These are phyloP conservation scores for Trametes meyenii DNA, from an alignment of 768 basidiomycete species.

Conservation along the genomic window DNA sequence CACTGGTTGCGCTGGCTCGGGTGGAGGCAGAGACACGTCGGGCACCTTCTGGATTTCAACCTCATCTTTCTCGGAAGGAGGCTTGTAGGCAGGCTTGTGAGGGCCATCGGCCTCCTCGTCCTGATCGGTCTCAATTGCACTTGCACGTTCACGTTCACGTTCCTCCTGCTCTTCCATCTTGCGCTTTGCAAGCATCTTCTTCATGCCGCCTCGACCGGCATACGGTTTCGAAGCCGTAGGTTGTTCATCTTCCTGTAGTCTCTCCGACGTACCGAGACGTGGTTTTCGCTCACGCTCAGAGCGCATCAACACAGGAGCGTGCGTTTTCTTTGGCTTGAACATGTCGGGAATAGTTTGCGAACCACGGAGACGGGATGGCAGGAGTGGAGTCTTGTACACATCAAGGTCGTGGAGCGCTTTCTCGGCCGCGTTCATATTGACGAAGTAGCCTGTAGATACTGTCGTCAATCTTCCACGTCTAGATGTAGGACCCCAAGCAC, in stretches of 20 bases:
- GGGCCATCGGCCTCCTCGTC: slow-evolving; percentile 36
- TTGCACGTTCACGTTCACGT: slow-evolving; percentile 36
- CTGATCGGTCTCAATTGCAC: slow-evolving; percentile 35
- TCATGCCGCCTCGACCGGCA: slow-evolving; percentile 77
- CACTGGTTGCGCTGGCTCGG: slow-evolving; percentile 27
- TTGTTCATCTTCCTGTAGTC: slow-evolving; percentile 36
- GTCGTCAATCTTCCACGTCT: background rate
- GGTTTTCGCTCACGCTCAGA: slow-evolving; percentile 54
- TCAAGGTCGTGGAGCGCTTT: slow-evolving; percentile 72
- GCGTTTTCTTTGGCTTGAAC: slow-evolving; percentile 55
- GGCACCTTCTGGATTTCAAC: slow-evolving; percentile 27
- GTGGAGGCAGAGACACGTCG: slow-evolving; percentile 25
- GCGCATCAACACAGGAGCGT: slow-evolving; percentile 58
- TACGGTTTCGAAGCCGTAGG: slow-evolving; percentile 72
- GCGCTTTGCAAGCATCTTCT: slow-evolving; percentile 69
- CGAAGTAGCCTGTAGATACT: slow-evolving; percentile 11
- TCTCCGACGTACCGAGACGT: slow-evolving; percentile 46
- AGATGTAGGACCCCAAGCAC: background rate
- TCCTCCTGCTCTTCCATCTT: slow-evolving; percentile 59
- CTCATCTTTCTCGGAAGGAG: slow-evolving; percentile 27
- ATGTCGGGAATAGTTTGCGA: slow-evolving; percentile 56
- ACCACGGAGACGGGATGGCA: slow-evolving; percentile 61
- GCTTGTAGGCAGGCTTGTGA: slow-evolving; percentile 28
- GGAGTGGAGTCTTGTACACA: slow-evolving; percentile 76
- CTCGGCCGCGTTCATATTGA: slow-evolving; percentile 57